Conservation (phyloP, 164 flowering plant genomes). For the Hamamelis virginiana region DNA sequence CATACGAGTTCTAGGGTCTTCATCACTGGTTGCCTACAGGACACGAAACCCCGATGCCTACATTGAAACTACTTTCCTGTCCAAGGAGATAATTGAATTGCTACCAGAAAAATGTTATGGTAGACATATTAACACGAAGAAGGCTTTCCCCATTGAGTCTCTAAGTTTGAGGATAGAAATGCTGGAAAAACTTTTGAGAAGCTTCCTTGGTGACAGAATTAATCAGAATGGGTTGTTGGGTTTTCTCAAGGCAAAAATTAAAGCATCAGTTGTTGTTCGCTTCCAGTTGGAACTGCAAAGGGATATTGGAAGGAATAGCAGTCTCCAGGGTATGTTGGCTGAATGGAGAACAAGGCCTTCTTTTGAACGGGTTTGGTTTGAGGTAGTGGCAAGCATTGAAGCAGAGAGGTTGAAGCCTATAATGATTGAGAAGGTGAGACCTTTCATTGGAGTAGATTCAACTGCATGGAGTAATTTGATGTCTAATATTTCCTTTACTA, state of each 20-base stretch:
- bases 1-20: conserved; percentile 54
- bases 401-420: conserved; percentile 48
- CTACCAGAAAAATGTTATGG: conserved; percentile 61
- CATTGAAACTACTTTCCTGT: conserved; percentile 33
- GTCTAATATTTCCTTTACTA: conserved; percentile 71
- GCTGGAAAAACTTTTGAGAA: conserved; percentile 41
- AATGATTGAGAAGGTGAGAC: conserved; percentile 42
- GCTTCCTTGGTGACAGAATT: conserved; percentile 30
- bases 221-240: conserved; percentile 23
- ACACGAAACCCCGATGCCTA: conserved; percentile 32
- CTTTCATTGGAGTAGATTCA: conserved; percentile 52
- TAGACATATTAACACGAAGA: conserved; percentile 22
- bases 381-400: conserved; percentile 59
- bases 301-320: conserved; percentile 31
- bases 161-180: conserved; percentile 35
- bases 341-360: conserved; percentile 74
- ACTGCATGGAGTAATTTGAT: conserved; percentile 62
- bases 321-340: conserved; percentile 27
- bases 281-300: conserved; percentile 65
- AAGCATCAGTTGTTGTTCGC: conserved; percentile 38
- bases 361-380: conserved; percentile 48
- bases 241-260: conserved; percentile 42
- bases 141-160: conserved; percentile 29
- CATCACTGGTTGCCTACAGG: conserved; percentile 51
- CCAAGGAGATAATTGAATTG: conserved; percentile 43